Base-by-base conservation (phyloP, 2,329 filamentous ascomycete species). In the Boeremia lycopersici region DNA sequence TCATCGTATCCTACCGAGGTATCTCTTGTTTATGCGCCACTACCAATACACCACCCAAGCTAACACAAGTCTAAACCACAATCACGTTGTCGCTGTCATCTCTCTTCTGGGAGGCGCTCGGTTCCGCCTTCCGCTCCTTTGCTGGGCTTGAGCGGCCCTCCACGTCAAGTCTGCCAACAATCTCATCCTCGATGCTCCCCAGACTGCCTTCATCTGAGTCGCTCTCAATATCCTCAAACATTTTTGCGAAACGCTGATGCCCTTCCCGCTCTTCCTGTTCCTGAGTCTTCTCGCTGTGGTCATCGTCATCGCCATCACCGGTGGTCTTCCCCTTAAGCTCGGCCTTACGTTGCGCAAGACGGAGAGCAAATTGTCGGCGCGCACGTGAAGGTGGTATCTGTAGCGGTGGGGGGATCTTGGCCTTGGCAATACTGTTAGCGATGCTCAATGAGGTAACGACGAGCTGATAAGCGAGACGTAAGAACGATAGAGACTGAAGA, bases 361-460 rank as follows among this genome's bases (percentile, higher is more conserved):
- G 86, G 11, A 90, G 90, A n/a, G 92, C 93, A n/a, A 98, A 84
- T 74, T 96, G 91, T 50, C 91, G 83, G 45, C 93, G 86, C 7
- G 93, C 93, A 47, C 93, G 86, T 7, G 91, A 96, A 2, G 93
- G 93, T 0, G 90, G 88, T 31, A 93, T 87, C 72, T 93, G 95
- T 68, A 96, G 85, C 83, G 66, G 64, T 83, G 85, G 41, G 83
- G 67, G 61, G n/a, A 61, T 48, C 25, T 59, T 62, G 26, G 59
- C 47, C 64, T 64, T 25, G 48, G 12, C 5, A 10, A n/a, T 23
- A 25, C 84, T 84, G 51, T 49, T 84, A 84, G 35, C 84, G 29
- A 31, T 46, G 42, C 31, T 31, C 47, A 26, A 30, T 10, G 4
- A 17, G 13, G 17, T 15, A 43, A 30, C 26, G 36, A 41, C 40